Percentiles rank a stretch among this genome's conserved stretches.
These are phyloP conservation scores for Firmiana major DNA, from an alignment of 345 rosid species.

Conservation along the genomic window DNA sequence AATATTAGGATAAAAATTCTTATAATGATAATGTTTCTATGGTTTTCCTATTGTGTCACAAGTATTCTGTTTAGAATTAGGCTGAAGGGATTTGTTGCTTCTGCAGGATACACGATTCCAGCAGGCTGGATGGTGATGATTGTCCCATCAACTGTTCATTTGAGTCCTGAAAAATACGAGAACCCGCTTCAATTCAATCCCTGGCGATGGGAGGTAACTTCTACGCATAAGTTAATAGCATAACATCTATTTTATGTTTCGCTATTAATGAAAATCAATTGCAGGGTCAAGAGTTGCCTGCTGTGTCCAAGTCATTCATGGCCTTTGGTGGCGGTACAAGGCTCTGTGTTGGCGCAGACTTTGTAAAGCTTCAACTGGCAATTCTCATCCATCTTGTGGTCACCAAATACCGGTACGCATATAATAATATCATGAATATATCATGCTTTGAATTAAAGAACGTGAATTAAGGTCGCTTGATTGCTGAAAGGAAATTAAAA, in stretches of 20 bases:
- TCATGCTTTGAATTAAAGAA: not conserved
- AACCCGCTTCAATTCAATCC: constrained; percentile 44
- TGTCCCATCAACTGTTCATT: constrained; percentile 28
- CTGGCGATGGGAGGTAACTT: constrained; percentile 42
- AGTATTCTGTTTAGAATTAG: too few relatives aligned
- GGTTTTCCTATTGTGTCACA: too few relatives aligned
- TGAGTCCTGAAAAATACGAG: constrained; percentile 24
- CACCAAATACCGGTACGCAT: constrained; percentile 28
- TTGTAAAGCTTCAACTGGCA: constrained; percentile 34
- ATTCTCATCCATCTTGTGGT: constrained; percentile 32
- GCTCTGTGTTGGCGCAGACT: constrained; percentile 44
- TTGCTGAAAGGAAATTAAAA: too few relatives aligned
- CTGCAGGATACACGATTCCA: constrained; percentile 41
- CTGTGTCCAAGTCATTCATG: constrained; percentile 40
- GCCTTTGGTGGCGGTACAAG: constrained; percentile 49
- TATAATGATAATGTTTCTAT: too few relatives aligned
- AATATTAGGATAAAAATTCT: too few relatives aligned
- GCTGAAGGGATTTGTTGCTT: not conserved
- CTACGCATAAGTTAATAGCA: not conserved
- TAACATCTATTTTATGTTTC: not conserved
- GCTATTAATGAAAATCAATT: not conserved
- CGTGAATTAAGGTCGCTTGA: too few relatives aligned
- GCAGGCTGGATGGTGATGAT: constrained; percentile 41
- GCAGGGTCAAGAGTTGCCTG: constrained; percentile 26
- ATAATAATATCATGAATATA: not conserved